phyloP scores from a whole-genome alignment of 192 early-diverging fungal genomes.

The Piromyces finnis region DNA sequence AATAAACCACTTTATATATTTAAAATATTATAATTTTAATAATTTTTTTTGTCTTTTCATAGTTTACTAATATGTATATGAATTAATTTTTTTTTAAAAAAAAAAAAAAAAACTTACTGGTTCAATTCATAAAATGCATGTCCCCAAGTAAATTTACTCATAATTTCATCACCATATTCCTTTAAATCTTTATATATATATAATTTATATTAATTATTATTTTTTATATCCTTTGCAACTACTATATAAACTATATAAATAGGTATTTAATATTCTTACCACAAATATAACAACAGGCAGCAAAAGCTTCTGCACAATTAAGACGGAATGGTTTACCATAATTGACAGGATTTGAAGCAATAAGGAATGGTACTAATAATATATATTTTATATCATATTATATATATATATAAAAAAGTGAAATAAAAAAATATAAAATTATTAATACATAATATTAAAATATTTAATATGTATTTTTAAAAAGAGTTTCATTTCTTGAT shows the following conservation, averaged over 20 bases:
- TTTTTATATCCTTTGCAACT: too few species aligned
- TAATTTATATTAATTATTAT: neutral
- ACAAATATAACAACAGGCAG: slow-evolving; percentile 79
- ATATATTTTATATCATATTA: neutral
- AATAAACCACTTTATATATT: slow-evolving; percentile 48
- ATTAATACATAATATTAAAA: too few species aligned
- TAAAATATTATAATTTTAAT: too few species aligned
- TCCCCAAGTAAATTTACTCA: slow-evolving; percentile 89
- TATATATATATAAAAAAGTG: too few species aligned
- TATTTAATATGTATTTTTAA: neutral
- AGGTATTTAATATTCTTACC: slow-evolving; percentile 12
- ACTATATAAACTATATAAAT: too few species aligned
- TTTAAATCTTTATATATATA: slow-evolving; percentile 23
- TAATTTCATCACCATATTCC: slow-evolving; percentile 49
- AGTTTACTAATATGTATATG: too few species aligned
- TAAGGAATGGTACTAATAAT: slow-evolving; percentile 65
- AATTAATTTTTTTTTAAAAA: neutral
- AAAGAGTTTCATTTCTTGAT: too few species aligned
- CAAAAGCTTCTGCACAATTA: slow-evolving; percentile 95
- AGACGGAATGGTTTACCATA: slow-evolving; percentile 91
- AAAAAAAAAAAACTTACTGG: slow-evolving; percentile 32
- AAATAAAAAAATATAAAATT: too few species aligned
- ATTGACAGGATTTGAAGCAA: slow-evolving; percentile 94
- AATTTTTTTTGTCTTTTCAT: too few species aligned
- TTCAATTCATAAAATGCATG: slow-evolving; percentile 84